Evolutionary conservation across 2,329 filamentous ascomycete genomes (phyloP), one percentile per base, ranked within the genome.

Genomic region (Dactylellina leptospora): DNA sequence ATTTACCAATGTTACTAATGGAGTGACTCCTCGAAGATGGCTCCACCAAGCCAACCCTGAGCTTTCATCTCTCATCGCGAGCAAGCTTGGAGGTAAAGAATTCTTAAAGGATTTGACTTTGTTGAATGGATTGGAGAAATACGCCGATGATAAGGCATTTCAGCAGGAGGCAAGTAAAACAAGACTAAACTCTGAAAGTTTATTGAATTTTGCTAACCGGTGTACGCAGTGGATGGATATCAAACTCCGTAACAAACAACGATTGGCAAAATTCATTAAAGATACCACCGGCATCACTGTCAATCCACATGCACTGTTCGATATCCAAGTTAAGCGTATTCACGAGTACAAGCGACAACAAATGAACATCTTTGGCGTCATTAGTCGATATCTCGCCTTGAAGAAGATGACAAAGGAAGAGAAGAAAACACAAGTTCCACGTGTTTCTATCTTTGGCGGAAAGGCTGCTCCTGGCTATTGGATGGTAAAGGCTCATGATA

Each of bases 291-390:
- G 89, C 27, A 86, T 96, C 63, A 87, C 85, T 2, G 92, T 99
- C 79, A 95, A 96, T 80, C 93, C 95, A 0, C 83, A 89, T 8
- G 86, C 93, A 0, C 85, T 99, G 16, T 99, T 99, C 77, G 95
- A 99, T 79, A 90, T 99, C 9, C 95, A 99, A 79, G 95, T 99
- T 77, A 99, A 99, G 85, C 90, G 95, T 78, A 99, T 99, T 76
- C 95, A 99, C 81, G 95, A 99, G 81, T 99, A 99, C 83, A 99
- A 99, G 85, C 90, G 93, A 70, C 93, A 99, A 81, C 95, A 99
- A 81, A 88, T 99, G 80, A 99, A 99, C 83, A 97, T 99, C 77
- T 97, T 97, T 78, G 95, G 95, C 66, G 92, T 97, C 73, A 97
- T 99, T 76, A 91, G 96, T 80, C 88, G 93, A 55, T 99, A 97